Evolutionary conservation across 2,329 filamentous ascomycete genomes (phyloP).

Genomic region (Fusarium agapanthi): DNA sequence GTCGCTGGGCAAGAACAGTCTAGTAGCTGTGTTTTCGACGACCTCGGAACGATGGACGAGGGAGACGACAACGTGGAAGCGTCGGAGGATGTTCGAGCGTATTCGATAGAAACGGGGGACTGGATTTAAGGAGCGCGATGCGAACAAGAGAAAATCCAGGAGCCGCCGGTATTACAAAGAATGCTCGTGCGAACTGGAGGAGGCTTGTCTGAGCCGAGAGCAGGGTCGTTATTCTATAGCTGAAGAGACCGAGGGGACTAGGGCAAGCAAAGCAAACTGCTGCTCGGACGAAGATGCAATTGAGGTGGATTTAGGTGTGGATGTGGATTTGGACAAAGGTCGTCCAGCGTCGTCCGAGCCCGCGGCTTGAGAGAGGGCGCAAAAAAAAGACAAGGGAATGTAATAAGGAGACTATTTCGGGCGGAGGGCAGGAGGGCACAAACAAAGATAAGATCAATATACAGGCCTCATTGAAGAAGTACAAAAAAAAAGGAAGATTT

Average conservation of each 20-base stretch:
- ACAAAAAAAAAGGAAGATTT: conserved; percentile 34
- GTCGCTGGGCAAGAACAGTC: conserved; percentile 18
- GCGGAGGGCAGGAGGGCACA: conserved; percentile 34
- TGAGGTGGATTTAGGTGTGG: conserved; percentile 32
- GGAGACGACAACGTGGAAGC: conserved; percentile 31
- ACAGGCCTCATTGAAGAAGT: conserved; percentile 48
- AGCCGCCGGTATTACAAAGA: conserved; percentile 48
- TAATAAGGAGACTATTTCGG: conserved; percentile 30
- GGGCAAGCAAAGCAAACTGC: conserved; percentile 35
- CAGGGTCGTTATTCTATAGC: conserved; percentile 30
- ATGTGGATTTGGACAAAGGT: conserved; percentile 31
- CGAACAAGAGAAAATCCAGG: conserved; percentile 43
- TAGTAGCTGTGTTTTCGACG: conserved; percentile 23
- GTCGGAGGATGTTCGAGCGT: conserved; percentile 31
- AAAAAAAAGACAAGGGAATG: conserved; percentile 36
- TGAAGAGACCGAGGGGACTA: conserved; percentile 25
- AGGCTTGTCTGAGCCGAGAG: conserved; percentile 32
- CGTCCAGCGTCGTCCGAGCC: conserved; percentile 44
- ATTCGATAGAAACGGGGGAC: conserved; percentile 33
- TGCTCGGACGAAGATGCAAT: conserved; percentile 37
- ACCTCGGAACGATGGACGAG: conserved; percentile 18
- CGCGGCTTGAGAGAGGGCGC: conserved; percentile 35
- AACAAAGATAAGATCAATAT: conserved; percentile 49
- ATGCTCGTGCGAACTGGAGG: conserved; percentile 42
- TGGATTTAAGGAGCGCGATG: conserved; percentile 42